These are phyloP conservation scores for Ilyonectria mors-panacis DNA, from an alignment of 2,329 filamentous ascomycete species.

Conservation along the genomic window DNA sequence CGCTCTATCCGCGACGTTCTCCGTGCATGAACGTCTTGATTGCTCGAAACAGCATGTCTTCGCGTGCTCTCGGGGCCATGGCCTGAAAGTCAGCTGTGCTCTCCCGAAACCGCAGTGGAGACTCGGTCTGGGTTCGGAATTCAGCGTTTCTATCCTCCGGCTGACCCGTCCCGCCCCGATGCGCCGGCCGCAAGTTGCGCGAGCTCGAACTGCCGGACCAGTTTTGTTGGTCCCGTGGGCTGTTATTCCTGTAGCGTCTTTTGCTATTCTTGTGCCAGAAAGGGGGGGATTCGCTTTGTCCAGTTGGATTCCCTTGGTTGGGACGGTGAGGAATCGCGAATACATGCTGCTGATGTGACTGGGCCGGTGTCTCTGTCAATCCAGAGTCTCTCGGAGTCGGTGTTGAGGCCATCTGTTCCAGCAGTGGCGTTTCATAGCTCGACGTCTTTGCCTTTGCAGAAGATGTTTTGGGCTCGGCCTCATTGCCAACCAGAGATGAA, in stretches of 20 bases:
- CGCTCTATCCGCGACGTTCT: neutral
- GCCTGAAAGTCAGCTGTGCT: conserved; percentile 17
- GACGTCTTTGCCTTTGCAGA: neutral
- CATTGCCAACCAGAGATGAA: neutral
- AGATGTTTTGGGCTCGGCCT: neutral
- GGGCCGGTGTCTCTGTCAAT: neutral
- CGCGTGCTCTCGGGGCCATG: conserved; percentile 5
- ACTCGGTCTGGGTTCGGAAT: neutral
- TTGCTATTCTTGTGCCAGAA: neutral
- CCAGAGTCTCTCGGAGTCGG: too few species aligned
- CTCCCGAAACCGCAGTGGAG: conserved; percentile 22
- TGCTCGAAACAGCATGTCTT: conserved; percentile 20
- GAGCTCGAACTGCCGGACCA: neutral
- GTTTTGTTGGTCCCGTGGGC: neutral
- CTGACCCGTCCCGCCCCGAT: neutral
- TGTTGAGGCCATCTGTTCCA: neutral
- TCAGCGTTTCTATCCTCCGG: neutral
- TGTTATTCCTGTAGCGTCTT: neutral
- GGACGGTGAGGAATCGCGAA: neutral
- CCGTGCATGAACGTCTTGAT: neutral
- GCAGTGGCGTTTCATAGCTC: neutral
- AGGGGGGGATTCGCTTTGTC: neutral
- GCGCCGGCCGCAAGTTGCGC: neutral
- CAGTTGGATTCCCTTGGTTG: neutral
- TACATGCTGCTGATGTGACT: neutral